Conservation (phyloP, 768 basidiomycete genomes). For the Roridomyces roridus region DNA sequence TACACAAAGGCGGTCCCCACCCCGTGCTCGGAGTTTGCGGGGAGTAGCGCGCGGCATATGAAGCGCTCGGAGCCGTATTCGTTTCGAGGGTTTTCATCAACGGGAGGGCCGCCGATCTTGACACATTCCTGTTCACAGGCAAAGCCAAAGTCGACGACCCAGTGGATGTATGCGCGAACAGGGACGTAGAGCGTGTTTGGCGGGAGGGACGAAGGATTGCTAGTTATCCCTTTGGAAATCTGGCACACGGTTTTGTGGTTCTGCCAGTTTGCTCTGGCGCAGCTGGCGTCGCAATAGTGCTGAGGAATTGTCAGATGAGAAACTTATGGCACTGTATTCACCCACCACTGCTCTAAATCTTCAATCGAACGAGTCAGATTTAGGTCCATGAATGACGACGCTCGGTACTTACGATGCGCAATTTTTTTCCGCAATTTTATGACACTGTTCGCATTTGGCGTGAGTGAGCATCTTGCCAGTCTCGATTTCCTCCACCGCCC, state of each 20-base stretch:
- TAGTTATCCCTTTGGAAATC: constrained; percentile 23
- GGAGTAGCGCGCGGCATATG: constrained; percentile 11
- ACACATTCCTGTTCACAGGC: constrained; percentile 28
- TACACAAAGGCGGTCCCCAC: constrained; percentile 19
- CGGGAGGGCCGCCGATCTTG: constrained; percentile 21
- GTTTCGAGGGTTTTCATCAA: constrained; percentile 22
- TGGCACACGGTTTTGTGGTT: constrained; percentile 25
- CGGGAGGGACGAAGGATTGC: constrained; percentile 18
- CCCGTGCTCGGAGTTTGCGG: constrained; percentile 9
- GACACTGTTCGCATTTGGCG: constrained; percentile 22
- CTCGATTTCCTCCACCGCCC: constrained; percentile 28
- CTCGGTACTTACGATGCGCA: constrained; percentile 19
- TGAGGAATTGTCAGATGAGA: neutral
- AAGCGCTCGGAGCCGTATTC: constrained; percentile 30
- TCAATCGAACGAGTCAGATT: neutral
- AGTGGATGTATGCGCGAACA: constrained; percentile 26
- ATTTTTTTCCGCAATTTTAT: constrained; percentile 18
- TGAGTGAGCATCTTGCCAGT: constrained; percentile 15
- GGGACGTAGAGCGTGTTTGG: constrained; percentile 25
- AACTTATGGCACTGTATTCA: neutral
- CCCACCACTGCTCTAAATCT: constrained; percentile 13
- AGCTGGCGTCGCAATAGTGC: constrained; percentile 26
- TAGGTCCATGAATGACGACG: neutral
- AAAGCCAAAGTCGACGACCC: constrained; percentile 26
- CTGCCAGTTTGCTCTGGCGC: constrained; percentile 23